A percentile compares a stretch with the other conserved stretches of the same genome.
These are phyloP conservation scores for Pascua sp. DNA, from an alignment of 1,284 basidiomycete genomes.

Conservation along the genomic window DNA sequence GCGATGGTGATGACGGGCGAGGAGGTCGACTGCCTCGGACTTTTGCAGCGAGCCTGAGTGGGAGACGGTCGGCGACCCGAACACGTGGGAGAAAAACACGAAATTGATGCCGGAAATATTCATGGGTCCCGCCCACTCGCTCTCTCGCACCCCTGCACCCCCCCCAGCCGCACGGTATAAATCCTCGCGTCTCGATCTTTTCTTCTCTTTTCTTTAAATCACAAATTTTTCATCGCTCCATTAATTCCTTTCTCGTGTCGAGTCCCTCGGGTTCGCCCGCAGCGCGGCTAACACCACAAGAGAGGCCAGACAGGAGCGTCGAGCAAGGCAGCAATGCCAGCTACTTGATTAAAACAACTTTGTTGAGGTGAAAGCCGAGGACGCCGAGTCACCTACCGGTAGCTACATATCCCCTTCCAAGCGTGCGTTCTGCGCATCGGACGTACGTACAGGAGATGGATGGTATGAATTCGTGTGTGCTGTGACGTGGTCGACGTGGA, in stretches of 20 bases:
- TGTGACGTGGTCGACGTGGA: no score
- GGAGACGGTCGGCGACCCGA: background rate
- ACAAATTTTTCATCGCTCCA: slow-evolving; percentile 20
- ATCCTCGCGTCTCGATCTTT: background rate
- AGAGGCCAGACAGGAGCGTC: slow-evolving; percentile 42
- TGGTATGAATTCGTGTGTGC: no score
- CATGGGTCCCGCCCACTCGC: background rate
- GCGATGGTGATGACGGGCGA: background rate
- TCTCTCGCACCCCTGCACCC: background rate
- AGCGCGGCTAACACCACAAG: slow-evolving; percentile 16
- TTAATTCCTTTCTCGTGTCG: slow-evolving; percentile 29
- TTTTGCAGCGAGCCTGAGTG: background rate
- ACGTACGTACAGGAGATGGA: no score
- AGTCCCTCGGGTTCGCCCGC: slow-evolving; percentile 17
- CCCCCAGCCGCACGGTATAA: slow-evolving; percentile 2
- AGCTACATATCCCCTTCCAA: slow-evolving; percentile 27
- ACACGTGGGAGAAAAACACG: slow-evolving; percentile 15
- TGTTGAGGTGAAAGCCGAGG: slow-evolving; percentile 34
- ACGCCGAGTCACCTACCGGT: slow-evolving; percentile 45
- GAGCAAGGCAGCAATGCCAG: slow-evolving; percentile 15
- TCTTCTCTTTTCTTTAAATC: slow-evolving; percentile 19
- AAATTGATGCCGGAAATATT: slow-evolving; percentile 5
- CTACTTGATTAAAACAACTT: slow-evolving; percentile 42
- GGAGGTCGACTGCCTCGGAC: background rate
- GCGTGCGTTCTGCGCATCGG: no score